These are phyloP conservation scores for Coemansia sp. DNA, from an alignment of 192 early-diverging fungal species.

Conservation along the genomic window DNA sequence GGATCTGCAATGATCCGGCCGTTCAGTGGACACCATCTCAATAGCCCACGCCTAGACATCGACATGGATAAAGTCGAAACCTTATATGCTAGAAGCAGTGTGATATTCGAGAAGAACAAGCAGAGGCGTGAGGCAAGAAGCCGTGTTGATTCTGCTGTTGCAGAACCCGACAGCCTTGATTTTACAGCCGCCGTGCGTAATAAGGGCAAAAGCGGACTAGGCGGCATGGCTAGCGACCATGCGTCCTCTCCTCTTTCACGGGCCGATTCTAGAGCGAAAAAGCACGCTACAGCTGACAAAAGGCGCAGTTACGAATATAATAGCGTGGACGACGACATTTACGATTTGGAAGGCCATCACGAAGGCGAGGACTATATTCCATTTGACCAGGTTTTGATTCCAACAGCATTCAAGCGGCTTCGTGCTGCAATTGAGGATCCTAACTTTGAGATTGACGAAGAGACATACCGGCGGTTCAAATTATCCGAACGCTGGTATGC, in stretches of 20 bases:
- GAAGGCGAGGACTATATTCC: conserved; percentile 40
- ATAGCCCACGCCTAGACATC: conserved; percentile 37
- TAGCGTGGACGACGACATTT: conserved; percentile 3
- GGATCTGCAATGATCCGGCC: conserved; percentile 14
- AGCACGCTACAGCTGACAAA: not conserved
- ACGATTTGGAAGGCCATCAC: conserved; percentile 6
- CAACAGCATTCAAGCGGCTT: conserved; percentile 53
- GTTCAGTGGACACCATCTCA: conserved; percentile 31
- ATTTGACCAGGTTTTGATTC: conserved; percentile 54
- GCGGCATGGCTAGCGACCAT: not conserved
- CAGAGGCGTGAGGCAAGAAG: conserved; percentile 26
- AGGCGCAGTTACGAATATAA: not conserved
- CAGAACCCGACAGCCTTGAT: not conserved
- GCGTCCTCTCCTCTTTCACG: not conserved
- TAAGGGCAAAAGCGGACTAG: not conserved
- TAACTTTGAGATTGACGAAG: conserved; percentile 43
- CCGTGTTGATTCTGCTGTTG: not conserved
- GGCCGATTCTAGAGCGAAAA: not conserved
- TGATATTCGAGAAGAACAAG: conserved; percentile 46
- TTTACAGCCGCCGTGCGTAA: not conserved
- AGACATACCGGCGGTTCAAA: conserved; percentile 49
- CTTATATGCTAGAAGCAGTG: conserved; percentile 38
- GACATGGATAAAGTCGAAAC: conserved; percentile 52
- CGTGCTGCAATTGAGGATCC: conserved; percentile 40
- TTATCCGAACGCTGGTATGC: conserved; percentile 55